Conservation (phyloP, 1,284 basidiomycete genomes). For the Apiotrichum veenhuisii region DNA sequence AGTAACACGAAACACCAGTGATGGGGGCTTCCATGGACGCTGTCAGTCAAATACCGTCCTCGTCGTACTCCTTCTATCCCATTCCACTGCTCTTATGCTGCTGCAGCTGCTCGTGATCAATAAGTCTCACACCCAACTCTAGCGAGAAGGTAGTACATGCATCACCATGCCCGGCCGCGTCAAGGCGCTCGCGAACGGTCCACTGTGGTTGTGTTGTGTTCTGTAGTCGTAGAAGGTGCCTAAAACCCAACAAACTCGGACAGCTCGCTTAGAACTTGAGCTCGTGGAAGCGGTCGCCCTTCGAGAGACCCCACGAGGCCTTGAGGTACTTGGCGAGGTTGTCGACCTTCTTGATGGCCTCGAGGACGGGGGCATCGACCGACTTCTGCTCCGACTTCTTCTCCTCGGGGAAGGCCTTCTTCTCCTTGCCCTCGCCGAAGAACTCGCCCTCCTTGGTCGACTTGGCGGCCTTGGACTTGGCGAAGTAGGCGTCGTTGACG, state of each 20-base stretch:
- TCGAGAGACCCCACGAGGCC: constrained; percentile 89
- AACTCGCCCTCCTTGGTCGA: constrained; percentile 89
- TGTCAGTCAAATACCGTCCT: no score
- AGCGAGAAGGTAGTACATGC: constrained; percentile 27
- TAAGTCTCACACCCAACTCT: constrained; percentile 2
- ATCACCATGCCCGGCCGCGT: constrained; percentile 19
- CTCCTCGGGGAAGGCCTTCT: constrained; percentile 82
- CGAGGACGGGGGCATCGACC: constrained; percentile 78
- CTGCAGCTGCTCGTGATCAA: neutral
- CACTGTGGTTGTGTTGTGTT: constrained; percentile 4
- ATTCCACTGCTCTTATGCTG: neutral
- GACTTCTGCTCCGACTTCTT: constrained; percentile 88
- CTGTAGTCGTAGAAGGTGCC: constrained; percentile 1
- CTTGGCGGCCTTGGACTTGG: constrained; percentile 70
- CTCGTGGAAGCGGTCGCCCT: constrained; percentile 61
- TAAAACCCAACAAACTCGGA: constrained; percentile 4
- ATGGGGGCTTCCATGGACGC: no score
- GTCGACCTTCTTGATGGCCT: constrained; percentile 87
- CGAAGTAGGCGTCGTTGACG: constrained; percentile 93
- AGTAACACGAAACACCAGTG: no score
- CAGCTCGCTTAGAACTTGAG: constrained; percentile 48
- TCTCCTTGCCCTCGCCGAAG: constrained; percentile 85
- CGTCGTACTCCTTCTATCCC: no score
- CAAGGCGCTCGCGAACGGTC: constrained; percentile 4
- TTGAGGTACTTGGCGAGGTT: constrained; percentile 91